A percentile compares a stretch with the other conserved stretches of the same genome.
These are phyloP conservation scores for Globisporangium splendens DNA, from an alignment of 352 stramenopile species.

Conservation along the genomic window DNA sequence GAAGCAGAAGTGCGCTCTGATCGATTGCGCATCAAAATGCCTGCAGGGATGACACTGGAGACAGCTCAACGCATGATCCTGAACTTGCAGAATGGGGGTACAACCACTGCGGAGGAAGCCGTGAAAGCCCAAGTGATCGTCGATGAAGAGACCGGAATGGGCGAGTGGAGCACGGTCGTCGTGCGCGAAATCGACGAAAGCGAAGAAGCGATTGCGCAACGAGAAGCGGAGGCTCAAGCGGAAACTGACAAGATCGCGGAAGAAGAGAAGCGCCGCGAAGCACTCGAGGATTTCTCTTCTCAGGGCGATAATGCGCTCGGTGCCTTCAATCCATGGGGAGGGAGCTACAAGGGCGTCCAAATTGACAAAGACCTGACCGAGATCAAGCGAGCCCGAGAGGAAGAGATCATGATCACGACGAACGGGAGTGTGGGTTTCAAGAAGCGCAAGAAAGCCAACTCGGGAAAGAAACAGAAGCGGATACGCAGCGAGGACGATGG, in stretches of 20 bases:
- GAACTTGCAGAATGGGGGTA: constrained; percentile 29
- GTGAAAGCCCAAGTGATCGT: constrained; percentile 25
- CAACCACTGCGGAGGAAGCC: constrained; percentile 12
- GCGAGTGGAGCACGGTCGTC: constrained; percentile 76
- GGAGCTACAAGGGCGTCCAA: constrained; percentile 80
- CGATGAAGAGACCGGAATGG: constrained; percentile 75
- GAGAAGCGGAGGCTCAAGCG: constrained; percentile 37
- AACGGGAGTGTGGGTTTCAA: constrained; percentile 69
- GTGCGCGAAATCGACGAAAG: constrained; percentile 76
- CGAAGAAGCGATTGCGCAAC: constrained; percentile 52
- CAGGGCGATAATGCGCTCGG: constrained; percentile 75
- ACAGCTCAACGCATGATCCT: constrained; percentile 62
- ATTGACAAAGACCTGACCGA: constrained; percentile 32
- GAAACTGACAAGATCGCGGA: constrained; percentile 33
- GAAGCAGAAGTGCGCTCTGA: constrained; percentile 54
- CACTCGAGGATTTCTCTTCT: constrained; percentile 57
- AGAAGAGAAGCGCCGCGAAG: constrained; percentile 51
- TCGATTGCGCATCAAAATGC: constrained; percentile 65
- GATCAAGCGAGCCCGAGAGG: constrained; percentile 21
- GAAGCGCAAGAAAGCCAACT: constrained; percentile 36
- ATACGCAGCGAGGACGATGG: constrained; percentile 60
- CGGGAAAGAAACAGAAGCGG: constrained; percentile 60
- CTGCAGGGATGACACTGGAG: constrained; percentile 56
- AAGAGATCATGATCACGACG: constrained; percentile 49
- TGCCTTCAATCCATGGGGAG: constrained; percentile 80